Evolutionary conservation across 805 yeast species (phyloP).

Genomic region (Starmerella tilneyi): DNA sequence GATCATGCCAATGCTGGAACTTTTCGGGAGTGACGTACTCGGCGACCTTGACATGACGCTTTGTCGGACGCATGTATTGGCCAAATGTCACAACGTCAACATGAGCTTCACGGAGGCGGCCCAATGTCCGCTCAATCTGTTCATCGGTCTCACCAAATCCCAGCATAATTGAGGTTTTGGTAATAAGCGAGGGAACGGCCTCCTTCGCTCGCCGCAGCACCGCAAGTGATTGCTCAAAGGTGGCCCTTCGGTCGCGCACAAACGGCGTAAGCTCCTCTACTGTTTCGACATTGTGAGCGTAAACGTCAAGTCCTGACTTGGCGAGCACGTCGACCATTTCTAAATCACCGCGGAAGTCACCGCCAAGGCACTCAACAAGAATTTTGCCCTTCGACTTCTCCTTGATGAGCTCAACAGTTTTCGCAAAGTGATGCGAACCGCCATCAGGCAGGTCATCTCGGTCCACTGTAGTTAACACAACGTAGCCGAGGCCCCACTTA

Average conservation of each 20-base stretch:
- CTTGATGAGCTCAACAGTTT: slow-evolving; percentile 76
- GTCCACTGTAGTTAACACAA: slow-evolving; percentile 93
- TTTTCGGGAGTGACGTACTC: slow-evolving; percentile 90
- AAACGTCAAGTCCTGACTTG: slow-evolving; percentile 79
- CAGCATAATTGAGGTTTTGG: slow-evolving; percentile 91
- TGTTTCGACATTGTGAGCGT: slow-evolving; percentile 94
- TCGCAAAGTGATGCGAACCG: slow-evolving; percentile 82
- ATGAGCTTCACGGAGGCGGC: slow-evolving; percentile 58
- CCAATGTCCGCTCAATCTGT: slow-evolving; percentile 65
- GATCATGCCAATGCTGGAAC: slow-evolving; percentile 84
- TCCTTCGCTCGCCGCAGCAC: slow-evolving; percentile 75
- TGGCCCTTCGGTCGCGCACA: slow-evolving; percentile 93
- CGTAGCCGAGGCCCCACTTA: slow-evolving; percentile 97
- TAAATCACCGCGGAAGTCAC: slow-evolving; percentile 89
- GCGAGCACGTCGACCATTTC: slow-evolving; percentile 74
- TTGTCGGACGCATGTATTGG: slow-evolving; percentile 98
- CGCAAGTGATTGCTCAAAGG: slow-evolving; percentile 74
- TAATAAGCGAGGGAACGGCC: slow-evolving; percentile 60
- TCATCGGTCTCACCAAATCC: slow-evolving; percentile 96
- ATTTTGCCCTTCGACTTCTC: slow-evolving; percentile 75
- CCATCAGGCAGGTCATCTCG: slow-evolving; percentile 91
- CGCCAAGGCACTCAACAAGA: slow-evolving; percentile 84
- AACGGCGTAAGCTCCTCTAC: slow-evolving; percentile 91
- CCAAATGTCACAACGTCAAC: slow-evolving; percentile 98
- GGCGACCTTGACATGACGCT: slow-evolving; percentile 95